Evolutionary conservation across 371 early-diverging fungal genomes (phyloP).

Genomic region (Apophysomyces elegans): DNA sequence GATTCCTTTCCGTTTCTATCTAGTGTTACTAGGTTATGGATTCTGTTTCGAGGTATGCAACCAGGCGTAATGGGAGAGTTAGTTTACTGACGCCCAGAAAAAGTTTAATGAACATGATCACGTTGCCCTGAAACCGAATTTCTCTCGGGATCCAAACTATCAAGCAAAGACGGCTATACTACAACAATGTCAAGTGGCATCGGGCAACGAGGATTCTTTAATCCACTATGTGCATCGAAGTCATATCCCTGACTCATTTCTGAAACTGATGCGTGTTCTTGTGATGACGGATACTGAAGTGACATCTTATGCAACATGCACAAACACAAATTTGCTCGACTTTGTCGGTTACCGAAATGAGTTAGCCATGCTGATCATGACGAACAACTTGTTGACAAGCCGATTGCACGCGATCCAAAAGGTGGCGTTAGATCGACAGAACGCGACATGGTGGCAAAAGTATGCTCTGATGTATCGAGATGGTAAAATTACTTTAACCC

Average conservation of each 20-base stretch:
- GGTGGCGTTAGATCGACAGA: constrained; percentile 15
- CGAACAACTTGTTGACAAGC: constrained; percentile 31
- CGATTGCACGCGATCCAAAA: constrained; percentile 33
- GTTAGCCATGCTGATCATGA: constrained; percentile 51
- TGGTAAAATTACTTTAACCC: constrained; percentile 34
- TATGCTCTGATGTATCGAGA: constrained; percentile 54
- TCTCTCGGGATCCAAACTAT: constrained; percentile 58
- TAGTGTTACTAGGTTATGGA: constrained; percentile 64
- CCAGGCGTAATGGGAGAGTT: neutral
- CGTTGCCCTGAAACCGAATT: constrained; percentile 59
- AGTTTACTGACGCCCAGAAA: neutral
- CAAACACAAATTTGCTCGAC: constrained; percentile 28
- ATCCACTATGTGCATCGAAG: constrained; percentile 53
- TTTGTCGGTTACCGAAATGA: constrained; percentile 58
- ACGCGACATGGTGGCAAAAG: constrained; percentile 38
- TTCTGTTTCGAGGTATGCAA: constrained; percentile 59
- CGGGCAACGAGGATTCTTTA: constrained; percentile 32
- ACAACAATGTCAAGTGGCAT: constrained; percentile 35
- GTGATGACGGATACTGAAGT: constrained; percentile 63
- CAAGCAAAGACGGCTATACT: constrained; percentile 50
- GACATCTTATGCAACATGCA: constrained; percentile 25
- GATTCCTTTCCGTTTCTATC: neutral
- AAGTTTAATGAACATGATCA: constrained; percentile 56
- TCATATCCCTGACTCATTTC: constrained; percentile 45
- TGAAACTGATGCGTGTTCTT: constrained; percentile 63